Conservation (phyloP, 2,329 filamentous ascomycete genomes). For the Stachybotrys echinatus region DNA sequence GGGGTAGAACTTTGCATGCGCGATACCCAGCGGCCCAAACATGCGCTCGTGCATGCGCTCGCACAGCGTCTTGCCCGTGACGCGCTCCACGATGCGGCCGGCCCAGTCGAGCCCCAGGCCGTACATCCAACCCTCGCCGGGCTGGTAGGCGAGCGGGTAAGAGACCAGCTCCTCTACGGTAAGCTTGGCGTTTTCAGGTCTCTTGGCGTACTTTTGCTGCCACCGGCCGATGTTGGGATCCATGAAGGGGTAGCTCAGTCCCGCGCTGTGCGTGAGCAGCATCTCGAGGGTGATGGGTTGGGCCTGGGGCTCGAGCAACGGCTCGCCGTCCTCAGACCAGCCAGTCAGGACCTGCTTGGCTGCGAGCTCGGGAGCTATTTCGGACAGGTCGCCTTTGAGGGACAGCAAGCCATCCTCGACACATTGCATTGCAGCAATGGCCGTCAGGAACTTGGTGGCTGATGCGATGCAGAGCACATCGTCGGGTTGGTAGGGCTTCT, state of each 20-base stretch:
- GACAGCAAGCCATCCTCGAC: conserved; percentile 45
- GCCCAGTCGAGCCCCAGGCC: conserved; percentile 46
- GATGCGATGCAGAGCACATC: conserved; percentile 30
- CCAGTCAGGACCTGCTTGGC: conserved; percentile 41
- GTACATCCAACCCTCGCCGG: conserved; percentile 46
- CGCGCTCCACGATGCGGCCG: conserved; percentile 42
- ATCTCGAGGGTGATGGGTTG: conserved; percentile 42
- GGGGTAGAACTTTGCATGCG: conserved; percentile 31
- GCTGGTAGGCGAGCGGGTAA: conserved; percentile 44
- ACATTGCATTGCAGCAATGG: conserved; percentile 47
- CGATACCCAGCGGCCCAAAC: conserved; percentile 36
- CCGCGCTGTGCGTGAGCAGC: conserved; percentile 47
- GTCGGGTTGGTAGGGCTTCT: conserved; percentile 27
- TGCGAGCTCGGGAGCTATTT: conserved; percentile 41
- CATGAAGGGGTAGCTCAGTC: conserved; percentile 38
- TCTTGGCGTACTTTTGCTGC: conserved; percentile 19
- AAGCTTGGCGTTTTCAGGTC: conserved; percentile 6
- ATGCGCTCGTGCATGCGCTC: conserved; percentile 39
- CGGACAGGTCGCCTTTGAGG: conserved; percentile 39
- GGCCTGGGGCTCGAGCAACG: conserved; percentile 23
- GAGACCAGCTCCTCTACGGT: conserved; percentile 35
- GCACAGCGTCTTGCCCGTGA: conserved; percentile 36
- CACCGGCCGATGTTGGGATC: conserved; percentile 28
- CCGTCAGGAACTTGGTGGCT: conserved; percentile 40
- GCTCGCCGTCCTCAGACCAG: conserved; percentile 35